Percentiles rank a stretch among this genome's conserved stretches.
phyloP scores from a whole-genome alignment of 1,284 basidiomycete species.

The Microbotryum lychnidis-dioicae region DNA sequence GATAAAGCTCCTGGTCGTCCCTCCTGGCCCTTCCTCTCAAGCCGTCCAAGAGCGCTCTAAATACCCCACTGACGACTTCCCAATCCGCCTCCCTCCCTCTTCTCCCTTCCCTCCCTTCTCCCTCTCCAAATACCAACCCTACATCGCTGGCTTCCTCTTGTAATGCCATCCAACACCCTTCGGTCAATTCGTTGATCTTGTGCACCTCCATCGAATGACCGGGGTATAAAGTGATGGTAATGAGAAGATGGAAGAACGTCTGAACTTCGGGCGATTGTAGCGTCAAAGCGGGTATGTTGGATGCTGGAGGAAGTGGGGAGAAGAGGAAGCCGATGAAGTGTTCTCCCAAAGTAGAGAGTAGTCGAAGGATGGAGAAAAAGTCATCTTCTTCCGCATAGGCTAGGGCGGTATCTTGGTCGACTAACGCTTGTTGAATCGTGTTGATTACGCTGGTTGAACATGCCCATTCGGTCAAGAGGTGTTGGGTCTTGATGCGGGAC shows the following conservation, averaged over 20 bases:
- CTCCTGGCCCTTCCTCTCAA: conserved; percentile 27
- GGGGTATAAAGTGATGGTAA: conserved; percentile 31
- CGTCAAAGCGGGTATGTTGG: not conserved
- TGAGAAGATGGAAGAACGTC: conserved; percentile 30
- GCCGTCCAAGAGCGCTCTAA: conserved; percentile 27
- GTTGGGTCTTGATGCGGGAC: conserved; percentile 15
- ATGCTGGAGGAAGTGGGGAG: conserved; percentile 4
- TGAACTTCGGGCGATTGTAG: conserved; percentile 13
- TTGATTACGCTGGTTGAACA: not conserved
- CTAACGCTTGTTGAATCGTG: not conserved
- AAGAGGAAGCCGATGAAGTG: conserved; percentile 26
- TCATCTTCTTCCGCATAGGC: conserved; percentile 22
- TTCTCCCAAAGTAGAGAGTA: conserved; percentile 18
- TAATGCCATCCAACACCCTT: conserved; percentile 32
- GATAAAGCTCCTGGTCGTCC: conserved; percentile 20
- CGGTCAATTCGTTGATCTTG: conserved; percentile 28
- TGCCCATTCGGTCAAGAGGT: not conserved
- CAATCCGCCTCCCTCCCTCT: conserved; percentile 25
- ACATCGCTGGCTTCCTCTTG: conserved; percentile 35
- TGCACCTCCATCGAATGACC: conserved; percentile 32
- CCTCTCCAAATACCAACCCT: conserved; percentile 28
- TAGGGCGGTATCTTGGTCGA: not conserved
- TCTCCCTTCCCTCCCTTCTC: conserved; percentile 23
- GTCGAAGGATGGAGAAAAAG: conserved; percentile 19
- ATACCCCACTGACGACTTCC: conserved; percentile 31